Evolutionary conservation across 2,329 filamentous ascomycete genomes (phyloP).

Genomic region (Zasmidium angulare): DNA sequence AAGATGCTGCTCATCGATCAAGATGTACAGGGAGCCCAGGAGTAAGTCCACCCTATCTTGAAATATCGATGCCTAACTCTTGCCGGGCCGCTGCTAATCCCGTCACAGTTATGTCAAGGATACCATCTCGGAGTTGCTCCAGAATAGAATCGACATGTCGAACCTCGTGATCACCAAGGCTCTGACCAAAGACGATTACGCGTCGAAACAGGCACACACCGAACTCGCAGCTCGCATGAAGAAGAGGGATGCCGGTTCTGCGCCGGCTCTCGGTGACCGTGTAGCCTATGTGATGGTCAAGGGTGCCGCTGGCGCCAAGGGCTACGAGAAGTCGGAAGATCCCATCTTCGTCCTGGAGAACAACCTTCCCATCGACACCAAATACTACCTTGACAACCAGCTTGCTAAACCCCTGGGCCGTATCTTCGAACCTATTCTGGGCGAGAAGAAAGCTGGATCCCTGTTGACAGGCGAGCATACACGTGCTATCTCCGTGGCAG

Average conservation of each 20-base stretch:
- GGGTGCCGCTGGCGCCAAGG: conserved; percentile 82
- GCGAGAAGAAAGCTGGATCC: conserved; percentile 84
- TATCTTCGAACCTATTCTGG: conserved; percentile 97
- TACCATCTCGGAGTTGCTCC: conserved; percentile 88
- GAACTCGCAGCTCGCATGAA: conserved; percentile 95
- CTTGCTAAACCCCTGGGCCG: conserved; percentile 89
- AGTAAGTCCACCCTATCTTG: conserved; percentile 59
- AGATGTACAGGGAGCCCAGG: conserved; percentile 86
- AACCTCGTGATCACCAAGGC: conserved; percentile 99
- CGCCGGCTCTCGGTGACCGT: conserved; percentile 87
- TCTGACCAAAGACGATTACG: conserved; percentile 84
- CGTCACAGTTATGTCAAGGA: conserved; percentile 82
- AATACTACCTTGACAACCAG: conserved; percentile 98
- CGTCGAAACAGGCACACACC: conserved; percentile 90
- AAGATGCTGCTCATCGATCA: conserved; percentile 94
- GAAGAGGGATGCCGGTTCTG: conserved; percentile 93
- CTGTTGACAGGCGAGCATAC: conserved; percentile 92
- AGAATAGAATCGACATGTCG: conserved; percentile 98
- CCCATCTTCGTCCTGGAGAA: conserved; percentile 96
- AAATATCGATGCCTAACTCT: not conserved
- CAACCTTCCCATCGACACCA: conserved; percentile 96
- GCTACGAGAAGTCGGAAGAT: conserved; percentile 96
- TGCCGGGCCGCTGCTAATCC: conserved; percentile 39
- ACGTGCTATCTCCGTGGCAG: conserved; percentile 87
- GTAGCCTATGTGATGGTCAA: conserved; percentile 98